A percentile compares a stretch with the other conserved stretches of the same genome.
Evolutionary conservation across 108 stramenopile genomes (phyloP).

Genomic region (Pelagomonas calceolata): DNA sequence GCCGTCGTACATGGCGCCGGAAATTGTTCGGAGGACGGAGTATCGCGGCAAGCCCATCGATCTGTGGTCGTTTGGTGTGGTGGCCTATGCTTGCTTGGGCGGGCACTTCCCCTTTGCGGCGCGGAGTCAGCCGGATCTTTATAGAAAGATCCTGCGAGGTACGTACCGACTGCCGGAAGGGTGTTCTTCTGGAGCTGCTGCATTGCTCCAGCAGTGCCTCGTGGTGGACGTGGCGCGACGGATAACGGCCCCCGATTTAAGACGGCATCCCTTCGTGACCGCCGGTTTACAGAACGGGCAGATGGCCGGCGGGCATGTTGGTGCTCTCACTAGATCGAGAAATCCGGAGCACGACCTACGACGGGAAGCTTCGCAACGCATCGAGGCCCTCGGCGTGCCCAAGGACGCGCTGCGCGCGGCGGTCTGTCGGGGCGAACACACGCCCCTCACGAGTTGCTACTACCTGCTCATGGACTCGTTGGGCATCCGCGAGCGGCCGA

Average conservation of each 20-base stretch:
- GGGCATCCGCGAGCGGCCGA: neutral
- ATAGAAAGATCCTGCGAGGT: slow-evolving; percentile 39
- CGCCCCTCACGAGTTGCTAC: slow-evolving; percentile 20
- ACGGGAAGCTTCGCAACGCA: slow-evolving; percentile 2
- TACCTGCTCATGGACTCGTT: slow-evolving; percentile 24
- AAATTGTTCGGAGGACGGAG: slow-evolving; percentile 46
- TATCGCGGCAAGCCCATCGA: slow-evolving; percentile 51
- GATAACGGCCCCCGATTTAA: slow-evolving; percentile 17
- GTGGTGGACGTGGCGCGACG: slow-evolving; percentile 26
- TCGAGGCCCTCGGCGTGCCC: slow-evolving; percentile 10
- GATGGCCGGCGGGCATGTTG: neutral
- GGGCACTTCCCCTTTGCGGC: slow-evolving; percentile 48
- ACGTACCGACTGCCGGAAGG: slow-evolving; percentile 34
- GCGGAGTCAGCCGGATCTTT: slow-evolving; percentile 48
- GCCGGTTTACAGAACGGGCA: neutral
- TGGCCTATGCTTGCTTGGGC: slow-evolving; percentile 43
- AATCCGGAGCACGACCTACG: slow-evolving; percentile 12
- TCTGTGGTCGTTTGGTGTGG: slow-evolving; percentile 41
- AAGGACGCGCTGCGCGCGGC: slow-evolving; percentile 5
- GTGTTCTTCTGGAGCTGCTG: slow-evolving; percentile 11
- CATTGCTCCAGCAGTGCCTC: slow-evolving; percentile 31
- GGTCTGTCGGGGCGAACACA: slow-evolving; percentile 15
- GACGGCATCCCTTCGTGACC: slow-evolving; percentile 24
- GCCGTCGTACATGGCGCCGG: slow-evolving; percentile 54
- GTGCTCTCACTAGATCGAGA: slow-evolving; percentile 5